Evolutionary conservation across 495 filamentous ascomycete genomes (phyloP).

Genomic region (Pyrenula massariospora): DNA sequence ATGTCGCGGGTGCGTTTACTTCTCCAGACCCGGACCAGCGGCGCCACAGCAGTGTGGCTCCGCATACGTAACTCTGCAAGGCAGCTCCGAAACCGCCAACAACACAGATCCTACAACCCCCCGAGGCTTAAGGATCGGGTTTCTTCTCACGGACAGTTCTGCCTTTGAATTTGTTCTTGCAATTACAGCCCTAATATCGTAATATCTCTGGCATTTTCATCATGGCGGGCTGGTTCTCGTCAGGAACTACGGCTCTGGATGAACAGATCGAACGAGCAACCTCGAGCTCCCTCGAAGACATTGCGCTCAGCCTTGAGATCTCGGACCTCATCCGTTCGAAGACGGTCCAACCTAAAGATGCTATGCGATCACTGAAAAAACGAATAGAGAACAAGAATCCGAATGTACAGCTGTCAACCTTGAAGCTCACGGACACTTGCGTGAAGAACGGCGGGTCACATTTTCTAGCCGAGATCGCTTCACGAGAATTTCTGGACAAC

Average conservation of each 20-base stretch:
- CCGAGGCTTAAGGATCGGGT: neutral
- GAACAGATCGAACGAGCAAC: slow-evolving; percentile 95
- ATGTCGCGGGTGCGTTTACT: too few species aligned
- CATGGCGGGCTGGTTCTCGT: slow-evolving; percentile 89
- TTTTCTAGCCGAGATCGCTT: slow-evolving; percentile 89
- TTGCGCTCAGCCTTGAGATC: slow-evolving; percentile 92
- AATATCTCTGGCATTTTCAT: too few species aligned
- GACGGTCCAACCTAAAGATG: slow-evolving; percentile 90
- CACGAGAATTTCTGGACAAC: slow-evolving; percentile 97
- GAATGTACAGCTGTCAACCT: slow-evolving; percentile 83
- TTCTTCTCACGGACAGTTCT: too few species aligned
- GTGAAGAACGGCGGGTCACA: slow-evolving; percentile 98
- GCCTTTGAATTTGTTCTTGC: too few species aligned
- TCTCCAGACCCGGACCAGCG: too few species aligned
- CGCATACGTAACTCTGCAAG: neutral
- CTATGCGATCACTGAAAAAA: slow-evolving; percentile 89
- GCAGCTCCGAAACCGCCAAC: neutral
- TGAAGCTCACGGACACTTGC: slow-evolving; percentile 96
- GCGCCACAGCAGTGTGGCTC: neutral
- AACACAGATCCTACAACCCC: neutral
- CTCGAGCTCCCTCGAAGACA: slow-evolving; percentile 87
- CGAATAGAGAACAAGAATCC: slow-evolving; percentile 94
- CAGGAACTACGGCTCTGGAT: slow-evolving; percentile 68
- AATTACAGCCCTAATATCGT: too few species aligned
- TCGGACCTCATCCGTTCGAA: slow-evolving; percentile 94